Base-by-base conservation (phyloP, 345 rosid species). In the Lumnitzera racemosa region DNA sequence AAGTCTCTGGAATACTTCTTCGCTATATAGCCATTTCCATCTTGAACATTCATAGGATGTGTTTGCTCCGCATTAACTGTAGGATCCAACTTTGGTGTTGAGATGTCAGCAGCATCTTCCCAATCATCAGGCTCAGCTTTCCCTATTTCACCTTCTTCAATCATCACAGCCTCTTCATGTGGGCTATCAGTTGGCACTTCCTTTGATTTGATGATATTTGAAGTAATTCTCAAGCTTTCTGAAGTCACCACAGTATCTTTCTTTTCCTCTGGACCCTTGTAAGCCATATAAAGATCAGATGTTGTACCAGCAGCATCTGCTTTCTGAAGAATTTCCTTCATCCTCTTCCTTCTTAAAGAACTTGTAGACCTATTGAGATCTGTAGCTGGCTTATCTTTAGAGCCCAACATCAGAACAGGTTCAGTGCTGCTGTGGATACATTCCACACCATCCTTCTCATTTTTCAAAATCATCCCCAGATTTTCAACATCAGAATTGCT, bases 1-100 rank as follows among this genome's bases (percentile, higher is more conserved):
- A 95, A 95, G 76, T 95, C 97, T 59, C 97, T 82, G 23, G 99
- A 95, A 76, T 95, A 95, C 59, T 83, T 90, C 82, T 86, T 90
- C 43, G 68, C 77, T 49, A 70, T 56, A 66, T 69, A 72, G 57
- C 65, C 80, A 70, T 76, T 79, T 63, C 69, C 69, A 58, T 71
- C 60, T 52, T 63, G 49, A 48, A 78, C 65, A 64, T 61, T 27
- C 24, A 49, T 57, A 51, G 58, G 43, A 36, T 36, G 43, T 5
- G 43, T 36, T 36, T 36, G 63, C 4, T 50, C 31, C 36, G 3
- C 59, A 63, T 53, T 43, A 63, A 68, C 81, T 24, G 72, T 56
- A 63, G 77, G 51, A 75, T 80, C 92, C 78, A 95, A 59, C 61
- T 88, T 88, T 56, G 96, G 87, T 11, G 95, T 78, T 23, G 95